Evolutionary conservation across 345 rosid species (phyloP), one percentile per base, ranked within the genome.

Genomic region (Arabidopsis thaliana): DNA sequence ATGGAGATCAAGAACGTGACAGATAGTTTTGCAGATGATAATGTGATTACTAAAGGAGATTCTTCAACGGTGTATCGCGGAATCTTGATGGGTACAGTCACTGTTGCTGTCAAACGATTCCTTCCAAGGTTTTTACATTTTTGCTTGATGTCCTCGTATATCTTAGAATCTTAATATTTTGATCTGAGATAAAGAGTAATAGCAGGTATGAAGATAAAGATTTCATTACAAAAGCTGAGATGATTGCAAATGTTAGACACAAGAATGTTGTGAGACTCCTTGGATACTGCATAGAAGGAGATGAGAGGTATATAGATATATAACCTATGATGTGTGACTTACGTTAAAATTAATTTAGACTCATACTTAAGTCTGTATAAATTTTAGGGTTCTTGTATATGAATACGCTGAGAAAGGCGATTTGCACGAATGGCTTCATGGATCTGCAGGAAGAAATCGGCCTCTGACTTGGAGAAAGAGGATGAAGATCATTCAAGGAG

Each of bases 381-480:
- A n/a, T 53, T 51, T 63, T 50, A 91, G 98, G 91, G 72, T 81
- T 61, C 88, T 93, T 69, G 84, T 91, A 44, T 83, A 85, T 40
- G 96, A 89, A 68, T 88, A 84, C 45, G 79, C 82, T 6, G 91
- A 87, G 46, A 89, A 91, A 76, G 94, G 96, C 2, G 86, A 83
- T 80, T 84, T 91, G 76, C 81, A 86, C 60, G 87, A 84, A 59
- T 88, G 94, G 97, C 90, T 93, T 62, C 93, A 91, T 76, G 89
- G 84, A 53, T 62, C 70, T 53, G n/a, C 73, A 22, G 85, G 85
- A 36, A 63, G 75, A 73, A 65, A 42, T 55, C 80, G 67, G 52
- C 89, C 91, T 51, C 75, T 91, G 49, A 71, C 83, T 6, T 89
- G 97, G 94, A 69, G 58, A 23, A 74, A 75, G 33, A 70, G 97